Evolutionary conservation across 1,139 yeast species (phyloP), one percentile per base, ranked within the genome.

Genomic region (Schwanniomyces etchellsii): DNA sequence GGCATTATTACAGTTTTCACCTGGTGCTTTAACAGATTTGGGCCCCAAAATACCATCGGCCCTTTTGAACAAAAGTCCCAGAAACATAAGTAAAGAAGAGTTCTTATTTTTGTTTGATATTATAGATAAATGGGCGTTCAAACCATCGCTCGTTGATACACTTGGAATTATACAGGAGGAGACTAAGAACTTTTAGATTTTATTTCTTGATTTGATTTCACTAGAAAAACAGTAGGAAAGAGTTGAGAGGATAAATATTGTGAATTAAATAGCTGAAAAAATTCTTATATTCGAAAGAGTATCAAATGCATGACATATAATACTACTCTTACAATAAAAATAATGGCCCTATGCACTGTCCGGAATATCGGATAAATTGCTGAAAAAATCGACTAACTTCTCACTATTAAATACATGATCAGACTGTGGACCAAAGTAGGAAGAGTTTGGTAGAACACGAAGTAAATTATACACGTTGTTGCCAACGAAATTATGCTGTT

Each of bases 61-160:
- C 0, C 34, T 79, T 3, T 44, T 75, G 33, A 49, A 68, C 7
- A 72, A 66, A 37, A 47, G 52, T 3, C 74, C 83, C 0, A 54
- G 60, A 13, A 70, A 71, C 3, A 56, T 88, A 35, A 60, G 75
- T 0, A 48, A 62, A 4, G 72, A 70, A 1, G 93, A 86, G 13
- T 63, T 81, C 37, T 37, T 62, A 5, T 44, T 50, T 4, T 49
- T 89, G 5, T 64, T 77, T 3, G 52, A 68, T 4, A 65, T 59
- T 3, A 84, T 81, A 48, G 70, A 66, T 28, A 50, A 58, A 14
- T 89, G 97, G 97, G 93, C 97, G 0, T 89, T 88, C 61, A 86
- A 80, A 53, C 96, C 96, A 1, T 28, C 57, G 1, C 13, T 38
- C 7, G 38, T 36, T 18, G 50, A 47, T 12, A 31, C 40, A 4